Conservation (phyloP, 306 rosid species). For the Corylus americana region DNA sequence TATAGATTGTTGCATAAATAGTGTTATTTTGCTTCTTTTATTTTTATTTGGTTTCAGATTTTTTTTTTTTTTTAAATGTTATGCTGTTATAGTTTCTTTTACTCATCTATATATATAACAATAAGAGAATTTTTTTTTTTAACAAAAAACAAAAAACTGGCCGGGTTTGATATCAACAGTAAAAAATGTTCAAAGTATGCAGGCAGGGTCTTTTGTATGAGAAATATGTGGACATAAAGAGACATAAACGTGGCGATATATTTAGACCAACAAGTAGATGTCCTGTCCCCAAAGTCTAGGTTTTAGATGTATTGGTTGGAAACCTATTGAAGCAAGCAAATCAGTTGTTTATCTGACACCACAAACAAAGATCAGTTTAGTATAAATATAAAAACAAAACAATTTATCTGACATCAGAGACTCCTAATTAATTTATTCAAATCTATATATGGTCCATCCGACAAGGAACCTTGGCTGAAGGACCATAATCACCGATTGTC, state of each 20-base stretch:
- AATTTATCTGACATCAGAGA: slow-evolving; percentile 45
- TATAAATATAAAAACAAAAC: slow-evolving; percentile 19
- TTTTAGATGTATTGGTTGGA: slow-evolving; percentile 52
- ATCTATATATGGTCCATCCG: slow-evolving; percentile 35
- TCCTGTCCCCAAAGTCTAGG: slow-evolving; percentile 35
- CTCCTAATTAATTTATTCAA: slow-evolving; percentile 19
- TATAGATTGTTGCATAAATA: too few species aligned
- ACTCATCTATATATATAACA: too few species aligned
- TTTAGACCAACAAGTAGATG: not conserved
- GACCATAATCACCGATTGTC: slow-evolving; percentile 4
- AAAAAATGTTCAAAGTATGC: too few species aligned
- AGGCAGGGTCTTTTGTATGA: slow-evolving; percentile 19
- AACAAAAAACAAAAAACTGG: too few species aligned
- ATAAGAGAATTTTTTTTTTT: too few species aligned
- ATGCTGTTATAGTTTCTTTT: too few species aligned
- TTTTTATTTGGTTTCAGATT: too few species aligned
- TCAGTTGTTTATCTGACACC: slow-evolving; percentile 65
- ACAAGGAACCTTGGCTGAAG: slow-evolving; percentile 39
- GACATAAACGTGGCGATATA: not conserved
- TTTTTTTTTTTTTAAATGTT: too few species aligned
- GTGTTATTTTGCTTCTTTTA: too few species aligned
- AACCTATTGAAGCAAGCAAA: slow-evolving; percentile 57
- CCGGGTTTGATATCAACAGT: too few species aligned
- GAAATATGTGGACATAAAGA: slow-evolving; percentile 20
- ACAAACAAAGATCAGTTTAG: slow-evolving; percentile 30